Percentiles rank a stretch among this genome's conserved stretches.
Evolutionary conservation across 2,329 filamentous ascomycete species (phyloP).

Genomic region (Aspergillus sojae): DNA sequence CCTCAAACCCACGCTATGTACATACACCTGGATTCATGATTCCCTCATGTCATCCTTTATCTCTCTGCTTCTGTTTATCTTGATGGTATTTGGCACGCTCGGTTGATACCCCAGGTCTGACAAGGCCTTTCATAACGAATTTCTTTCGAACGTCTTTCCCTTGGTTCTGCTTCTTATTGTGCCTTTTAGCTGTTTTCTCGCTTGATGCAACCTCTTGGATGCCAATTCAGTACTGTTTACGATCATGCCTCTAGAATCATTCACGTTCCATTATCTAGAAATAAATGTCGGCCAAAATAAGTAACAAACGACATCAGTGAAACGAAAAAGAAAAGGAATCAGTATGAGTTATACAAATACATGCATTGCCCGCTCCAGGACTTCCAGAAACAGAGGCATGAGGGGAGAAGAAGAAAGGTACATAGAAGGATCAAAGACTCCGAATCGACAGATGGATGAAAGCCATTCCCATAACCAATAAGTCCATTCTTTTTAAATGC

Average conservation of each 20-base stretch:
- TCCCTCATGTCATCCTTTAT: background rate
- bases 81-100: background rate
- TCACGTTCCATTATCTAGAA: constrained; percentile 34
- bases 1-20: background rate
- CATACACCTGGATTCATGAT: background rate
- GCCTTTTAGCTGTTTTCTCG: background rate
- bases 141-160: background rate
- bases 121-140: background rate
- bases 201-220: background rate
- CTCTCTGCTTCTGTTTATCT: background rate
- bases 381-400: constrained; percentile 27
- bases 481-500: constrained; percentile 9
- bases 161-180: background rate
- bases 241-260: constrained; percentile 13
- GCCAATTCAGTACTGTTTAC: background rate
- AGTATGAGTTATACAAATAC: constrained; percentile 40
- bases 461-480: constrained; percentile 15
- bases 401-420: constrained; percentile 19
- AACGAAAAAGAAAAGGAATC: constrained; percentile 24
- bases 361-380: constrained; percentile 34
- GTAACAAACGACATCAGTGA: constrained; percentile 22
- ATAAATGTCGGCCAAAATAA: constrained; percentile 26
- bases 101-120: background rate
- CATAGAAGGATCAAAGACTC: constrained; percentile 17
- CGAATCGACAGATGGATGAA: constrained; percentile 16